phyloP scores from a whole-genome alignment of 202 grass and related monocot species.

The Setaria viridis region DNA sequence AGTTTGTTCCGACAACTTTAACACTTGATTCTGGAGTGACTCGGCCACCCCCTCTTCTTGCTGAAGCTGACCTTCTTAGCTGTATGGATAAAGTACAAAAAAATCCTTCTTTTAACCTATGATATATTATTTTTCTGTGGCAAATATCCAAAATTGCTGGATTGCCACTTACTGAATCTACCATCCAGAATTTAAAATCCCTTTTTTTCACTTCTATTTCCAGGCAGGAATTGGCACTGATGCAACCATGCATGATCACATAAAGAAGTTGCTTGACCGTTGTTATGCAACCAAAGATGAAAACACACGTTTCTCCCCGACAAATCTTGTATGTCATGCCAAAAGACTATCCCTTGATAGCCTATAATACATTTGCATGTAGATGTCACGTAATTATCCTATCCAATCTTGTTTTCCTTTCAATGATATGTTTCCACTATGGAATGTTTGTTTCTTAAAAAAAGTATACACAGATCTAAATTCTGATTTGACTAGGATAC shows the following conservation, averaged over 20 bases:
- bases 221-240: constrained; percentile 98
- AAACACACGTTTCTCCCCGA: constrained; percentile 88
- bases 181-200: background rate
- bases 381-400: constrained; percentile 11
- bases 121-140: constrained; percentile 33
- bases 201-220: constrained; percentile 53
- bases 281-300: constrained; percentile 94
- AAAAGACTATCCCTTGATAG: constrained; percentile 11
- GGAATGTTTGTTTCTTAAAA: constrained; percentile 1
- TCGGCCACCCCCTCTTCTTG: constrained; percentile 87
- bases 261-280: constrained; percentile 96
- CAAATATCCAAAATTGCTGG: background rate
- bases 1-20: constrained; percentile 94
- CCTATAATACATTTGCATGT: constrained; percentile 16
- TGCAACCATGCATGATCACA: constrained; percentile 99
- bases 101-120: constrained; percentile 45
- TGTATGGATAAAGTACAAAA: constrained; percentile 87
- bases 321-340: constrained; percentile 75
- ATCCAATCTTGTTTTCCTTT: background rate
- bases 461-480: background rate
- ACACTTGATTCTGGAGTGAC: constrained; percentile 97
- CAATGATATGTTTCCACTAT: background rate
- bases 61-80: constrained; percentile 96
- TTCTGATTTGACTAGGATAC: constrained; percentile 23
- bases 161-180: constrained; percentile 6